Percentiles rank a stretch among this genome's conserved stretches.
phyloP scores from a whole-genome alignment of 768 basidiomycete species.

The Hypholoma sublateritium region DNA sequence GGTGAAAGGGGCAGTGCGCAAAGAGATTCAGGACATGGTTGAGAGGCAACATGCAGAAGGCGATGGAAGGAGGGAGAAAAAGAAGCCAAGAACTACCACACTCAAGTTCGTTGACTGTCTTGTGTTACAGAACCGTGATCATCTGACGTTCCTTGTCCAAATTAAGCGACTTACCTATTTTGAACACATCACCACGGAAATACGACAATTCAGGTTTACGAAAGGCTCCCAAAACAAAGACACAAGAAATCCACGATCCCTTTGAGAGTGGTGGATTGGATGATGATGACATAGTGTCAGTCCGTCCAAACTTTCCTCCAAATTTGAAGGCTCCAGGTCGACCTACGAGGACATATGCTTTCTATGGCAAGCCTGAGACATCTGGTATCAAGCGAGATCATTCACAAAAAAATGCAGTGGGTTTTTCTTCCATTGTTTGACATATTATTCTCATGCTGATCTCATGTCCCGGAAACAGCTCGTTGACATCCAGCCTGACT shows the following conservation, averaged over 20 bases:
- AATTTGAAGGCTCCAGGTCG: neutral
- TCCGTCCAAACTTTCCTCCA: constrained; percentile 7
- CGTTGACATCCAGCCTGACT: neutral
- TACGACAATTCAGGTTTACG: constrained; percentile 10
- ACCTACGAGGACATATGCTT: neutral
- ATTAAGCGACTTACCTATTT: constrained; percentile 2
- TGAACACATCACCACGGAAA: constrained; percentile 7
- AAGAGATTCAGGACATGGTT: constrained; percentile 13
- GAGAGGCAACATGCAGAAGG: constrained; percentile 4
- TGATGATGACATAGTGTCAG: constrained; percentile 15
- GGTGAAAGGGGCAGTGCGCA: constrained; percentile 1
- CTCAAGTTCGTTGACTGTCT: constrained; percentile 3
- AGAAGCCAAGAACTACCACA: constrained; percentile 1
- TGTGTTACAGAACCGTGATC: neutral
- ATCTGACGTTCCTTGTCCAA: neutral
- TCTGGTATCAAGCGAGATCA: neutral
- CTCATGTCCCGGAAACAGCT: neutral
- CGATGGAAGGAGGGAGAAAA: constrained; percentile 3
- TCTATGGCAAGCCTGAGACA: neutral
- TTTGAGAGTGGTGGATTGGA: constrained; percentile 16
- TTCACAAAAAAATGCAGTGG: constrained; percentile 7
- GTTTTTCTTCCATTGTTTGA: neutral
- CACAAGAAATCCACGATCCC: constrained; percentile 5
- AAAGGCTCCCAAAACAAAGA: constrained; percentile 4
- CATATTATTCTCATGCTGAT: neutral